Conservation (phyloP, 208 protist genomes). For the Leptomonas seymouri region DNA sequence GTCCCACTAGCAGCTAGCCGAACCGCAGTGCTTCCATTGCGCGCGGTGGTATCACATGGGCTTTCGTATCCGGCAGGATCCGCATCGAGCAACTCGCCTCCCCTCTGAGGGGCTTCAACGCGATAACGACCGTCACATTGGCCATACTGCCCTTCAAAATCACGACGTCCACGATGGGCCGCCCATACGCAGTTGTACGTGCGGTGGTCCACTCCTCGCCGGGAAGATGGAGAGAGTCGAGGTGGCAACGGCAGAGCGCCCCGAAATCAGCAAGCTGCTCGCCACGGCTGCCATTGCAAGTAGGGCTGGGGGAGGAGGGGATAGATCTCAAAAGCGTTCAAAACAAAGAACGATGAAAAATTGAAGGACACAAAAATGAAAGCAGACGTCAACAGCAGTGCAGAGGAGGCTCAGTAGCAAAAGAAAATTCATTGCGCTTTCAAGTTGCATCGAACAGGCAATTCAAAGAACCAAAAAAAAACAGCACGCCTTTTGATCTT, state of each 20-base stretch:
- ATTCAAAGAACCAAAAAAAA: too few species aligned
- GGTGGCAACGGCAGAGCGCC: constrained; percentile 18
- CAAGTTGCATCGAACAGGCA: too few species aligned
- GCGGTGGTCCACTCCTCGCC: constrained; percentile 9
- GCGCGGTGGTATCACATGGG: constrained; percentile 28
- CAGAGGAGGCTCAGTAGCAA: neutral
- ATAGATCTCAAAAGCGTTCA: too few species aligned
- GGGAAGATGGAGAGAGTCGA: constrained; percentile 12
- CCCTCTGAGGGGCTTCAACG: constrained; percentile 15
- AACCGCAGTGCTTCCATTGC: constrained; percentile 28
- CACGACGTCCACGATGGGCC: constrained; percentile 19
- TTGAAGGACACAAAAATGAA: neutral
- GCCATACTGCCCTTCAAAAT: constrained; percentile 21
- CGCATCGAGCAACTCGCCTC: constrained; percentile 5
- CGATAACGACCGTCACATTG: constrained; percentile 9
- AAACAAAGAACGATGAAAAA: neutral
- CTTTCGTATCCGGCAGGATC: constrained; percentile 18
- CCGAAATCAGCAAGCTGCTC: constrained; percentile 8
- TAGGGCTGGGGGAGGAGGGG: too few species aligned
- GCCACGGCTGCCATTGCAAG: neutral
- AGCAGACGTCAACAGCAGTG: neutral
- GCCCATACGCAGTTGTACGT: constrained; percentile 9
- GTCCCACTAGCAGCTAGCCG: constrained; percentile 16
- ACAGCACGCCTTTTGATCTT: neutral
- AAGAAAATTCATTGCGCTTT: neutral